Evolutionary conservation across 441 rosid genomes (phyloP), one percentile per base, ranked within the genome.

Genomic region (Euphorbia celastroides): DNA sequence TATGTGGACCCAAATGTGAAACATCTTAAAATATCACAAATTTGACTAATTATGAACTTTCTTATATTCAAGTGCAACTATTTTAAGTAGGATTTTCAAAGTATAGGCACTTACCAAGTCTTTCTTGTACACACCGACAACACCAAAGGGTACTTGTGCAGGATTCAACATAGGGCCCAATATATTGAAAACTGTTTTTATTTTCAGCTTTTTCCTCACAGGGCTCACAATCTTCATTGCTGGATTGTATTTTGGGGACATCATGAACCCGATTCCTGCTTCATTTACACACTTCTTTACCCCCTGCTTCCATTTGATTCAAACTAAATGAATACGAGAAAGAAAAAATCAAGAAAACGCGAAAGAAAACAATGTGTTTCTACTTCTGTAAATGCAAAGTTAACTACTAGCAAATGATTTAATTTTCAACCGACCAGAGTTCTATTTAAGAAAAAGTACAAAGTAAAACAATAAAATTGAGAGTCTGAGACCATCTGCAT

Each of bases 121-220:
- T 74, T 90, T 88, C 66, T 72, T 79, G 82, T 74, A 94, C 52
- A 94, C 98, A 70, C 99, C 99, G 60, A 90, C 98, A 58, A 92
- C 98, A 60, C 93, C 93, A 68, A 76, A 94, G 31, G 91, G 87
- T 17, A 86, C 97, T 9, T 79, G 64, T 36, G 94, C 98, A 65
- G 99, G 99, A 82, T 90, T 92, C 75, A 94, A 73, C 97, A 94
- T 78, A 10, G 98, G 99, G 62, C 99, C 99, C 77, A 94, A 72
- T 19, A 87, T 69, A 74, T 94, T 94, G 80, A 92, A 94, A 38
- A 92, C 88, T 0, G 99, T 92, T 79, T 84, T 94, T 0, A 87
- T 76, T 79, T 92, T 92, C 60, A 94, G 84, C 76, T 82, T 87
- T 73, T 88, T 89, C 66, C 99, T 82, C 70, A 90, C 96, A 65